Conservation (phyloP, 2,329 filamentous ascomycete genomes). For the Aureobasidium zeae region DNA sequence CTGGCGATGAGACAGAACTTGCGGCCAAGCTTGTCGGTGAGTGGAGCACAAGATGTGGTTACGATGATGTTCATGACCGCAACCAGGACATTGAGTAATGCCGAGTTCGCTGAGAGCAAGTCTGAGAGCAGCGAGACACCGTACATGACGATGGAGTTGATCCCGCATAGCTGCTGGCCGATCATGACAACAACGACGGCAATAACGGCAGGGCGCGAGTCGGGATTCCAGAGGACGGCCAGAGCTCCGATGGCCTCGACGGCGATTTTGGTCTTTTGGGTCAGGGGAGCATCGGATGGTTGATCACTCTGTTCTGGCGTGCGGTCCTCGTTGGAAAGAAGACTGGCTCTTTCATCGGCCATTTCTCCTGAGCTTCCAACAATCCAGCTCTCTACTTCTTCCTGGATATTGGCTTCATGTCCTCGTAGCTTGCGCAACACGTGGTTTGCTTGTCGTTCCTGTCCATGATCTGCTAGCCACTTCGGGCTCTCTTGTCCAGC, state of each 20-base stretch:
- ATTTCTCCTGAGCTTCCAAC: constrained; percentile 24
- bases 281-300: constrained; percentile 22
- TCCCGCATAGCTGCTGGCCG: constrained; percentile 79
- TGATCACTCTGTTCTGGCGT: constrained; percentile 16
- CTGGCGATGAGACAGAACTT: constrained; percentile 77
- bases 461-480: constrained; percentile 65
- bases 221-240: constrained; percentile 54
- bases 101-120: constrained; percentile 71
- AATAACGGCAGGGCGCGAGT: constrained; percentile 71
- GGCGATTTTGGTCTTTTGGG: constrained; percentile 22
- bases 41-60: constrained; percentile 69
- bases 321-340: constrained; percentile 43
- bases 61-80: constrained; percentile 78
- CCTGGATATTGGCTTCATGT: constrained; percentile 55
- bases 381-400: constrained; percentile 54
- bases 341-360: constrained; percentile 58
- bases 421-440: constrained; percentile 71
- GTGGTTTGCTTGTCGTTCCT: constrained; percentile 52
- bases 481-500: constrained; percentile 73
- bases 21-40: constrained; percentile 79
- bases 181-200: constrained; percentile 90
- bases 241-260: constrained; percentile 34
- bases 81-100: constrained; percentile 76
- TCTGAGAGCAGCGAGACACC: constrained; percentile 79
- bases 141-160: constrained; percentile 99